These are phyloP conservation scores for Serendipita sp. DNA, from an alignment of 768 basidiomycete species.

Conservation along the genomic window DNA sequence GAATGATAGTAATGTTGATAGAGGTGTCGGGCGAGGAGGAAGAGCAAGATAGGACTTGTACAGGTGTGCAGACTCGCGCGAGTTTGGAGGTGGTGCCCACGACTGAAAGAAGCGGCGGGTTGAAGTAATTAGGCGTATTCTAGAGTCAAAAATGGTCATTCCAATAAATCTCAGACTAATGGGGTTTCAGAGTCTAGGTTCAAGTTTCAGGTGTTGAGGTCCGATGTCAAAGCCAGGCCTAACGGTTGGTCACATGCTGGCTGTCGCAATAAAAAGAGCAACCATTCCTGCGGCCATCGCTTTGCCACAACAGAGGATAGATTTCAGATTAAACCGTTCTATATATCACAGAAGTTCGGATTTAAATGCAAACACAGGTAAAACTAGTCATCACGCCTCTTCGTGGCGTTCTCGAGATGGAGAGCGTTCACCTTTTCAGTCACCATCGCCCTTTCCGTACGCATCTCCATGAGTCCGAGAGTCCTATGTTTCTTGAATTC, in stretches of 20 bases:
- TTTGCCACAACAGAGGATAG: too few species aligned
- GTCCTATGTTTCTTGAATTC: background rate
- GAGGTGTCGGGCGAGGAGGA: constrained; percentile 50
- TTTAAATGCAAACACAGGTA: too few species aligned
- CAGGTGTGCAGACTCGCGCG: constrained; percentile 39
- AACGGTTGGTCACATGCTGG: too few species aligned
- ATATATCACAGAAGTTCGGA: too few species aligned
- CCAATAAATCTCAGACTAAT: too few species aligned
- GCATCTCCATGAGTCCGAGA: background rate
- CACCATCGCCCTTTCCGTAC: background rate
- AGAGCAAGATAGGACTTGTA: constrained; percentile 47
- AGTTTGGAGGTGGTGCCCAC: constrained; percentile 12
- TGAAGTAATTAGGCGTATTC: background rate
- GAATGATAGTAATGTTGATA: constrained; percentile 57
- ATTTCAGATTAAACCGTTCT: too few species aligned
- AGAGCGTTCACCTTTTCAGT: background rate
- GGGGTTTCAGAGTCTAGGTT: background rate
- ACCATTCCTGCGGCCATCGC: too few species aligned
- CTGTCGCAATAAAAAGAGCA: too few species aligned
- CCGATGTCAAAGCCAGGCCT: too few species aligned
- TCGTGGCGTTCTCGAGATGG: background rate
- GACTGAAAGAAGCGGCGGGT: constrained; percentile 6
- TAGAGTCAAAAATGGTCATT: background rate
- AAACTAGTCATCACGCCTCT: background rate
- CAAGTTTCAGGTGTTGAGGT: background rate